Conservation (phyloP, 1,284 basidiomycete species). For the Athelia psychrophila region DNA sequence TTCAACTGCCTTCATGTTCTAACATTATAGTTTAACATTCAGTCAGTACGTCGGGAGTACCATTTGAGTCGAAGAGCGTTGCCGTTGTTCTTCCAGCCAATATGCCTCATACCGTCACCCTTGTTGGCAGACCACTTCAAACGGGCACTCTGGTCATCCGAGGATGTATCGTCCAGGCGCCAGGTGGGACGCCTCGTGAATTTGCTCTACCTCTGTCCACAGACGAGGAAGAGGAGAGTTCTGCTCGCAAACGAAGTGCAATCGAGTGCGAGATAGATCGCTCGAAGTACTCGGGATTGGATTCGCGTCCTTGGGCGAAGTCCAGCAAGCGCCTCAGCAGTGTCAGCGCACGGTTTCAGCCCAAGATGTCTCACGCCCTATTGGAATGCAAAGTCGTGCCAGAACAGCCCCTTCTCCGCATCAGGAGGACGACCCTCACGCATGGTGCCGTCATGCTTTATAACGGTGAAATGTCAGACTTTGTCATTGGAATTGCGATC, state of each 20-base stretch:
- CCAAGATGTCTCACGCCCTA: constrained; percentile 41
- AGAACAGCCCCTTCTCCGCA: constrained; percentile 83
- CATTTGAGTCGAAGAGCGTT: constrained; percentile 64
- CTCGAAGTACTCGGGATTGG: constrained; percentile 69
- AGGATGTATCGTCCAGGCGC: constrained; percentile 77
- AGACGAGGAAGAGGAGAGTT: constrained; percentile 65
- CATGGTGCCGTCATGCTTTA: constrained; percentile 93
- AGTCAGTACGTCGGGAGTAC: constrained; percentile 76
- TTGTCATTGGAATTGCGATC: neutral
- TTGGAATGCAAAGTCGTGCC: constrained; percentile 79
- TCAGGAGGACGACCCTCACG: constrained; percentile 83
- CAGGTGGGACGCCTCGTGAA: constrained; percentile 69
- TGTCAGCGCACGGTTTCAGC: constrained; percentile 22
- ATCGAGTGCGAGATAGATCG: constrained; percentile 64
- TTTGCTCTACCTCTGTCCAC: constrained; percentile 78
- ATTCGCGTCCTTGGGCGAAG: constrained; percentile 59
- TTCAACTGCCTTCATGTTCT: neutral
- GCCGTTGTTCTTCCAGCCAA: constrained; percentile 67
- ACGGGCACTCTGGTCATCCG: constrained; percentile 71
- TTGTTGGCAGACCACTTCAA: constrained; percentile 66
- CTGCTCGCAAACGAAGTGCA: constrained; percentile 53
- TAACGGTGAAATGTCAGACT: constrained; percentile 81
- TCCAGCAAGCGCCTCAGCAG: constrained; percentile 29
- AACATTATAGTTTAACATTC: constrained; percentile 8
- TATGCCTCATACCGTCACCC: constrained; percentile 70